phyloP scores from a whole-genome alignment of 768 basidiomycete species.

The Psilocybe cubensis region DNA sequence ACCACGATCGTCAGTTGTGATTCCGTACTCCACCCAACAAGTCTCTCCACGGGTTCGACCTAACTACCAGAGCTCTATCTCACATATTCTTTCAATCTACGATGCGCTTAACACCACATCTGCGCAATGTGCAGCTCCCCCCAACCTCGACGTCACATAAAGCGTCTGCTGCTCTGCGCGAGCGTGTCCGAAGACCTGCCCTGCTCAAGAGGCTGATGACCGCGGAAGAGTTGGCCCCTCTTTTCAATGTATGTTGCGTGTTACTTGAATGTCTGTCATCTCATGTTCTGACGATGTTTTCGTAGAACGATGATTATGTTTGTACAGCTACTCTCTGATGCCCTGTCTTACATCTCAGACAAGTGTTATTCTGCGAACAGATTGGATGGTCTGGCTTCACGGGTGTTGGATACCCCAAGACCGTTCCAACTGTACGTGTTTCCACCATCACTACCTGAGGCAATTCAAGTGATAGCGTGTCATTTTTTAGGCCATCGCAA shows the following conservation, averaged over 20 bases:
- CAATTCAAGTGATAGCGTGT: too few relatives aligned
- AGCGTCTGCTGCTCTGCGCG: too few relatives aligned
- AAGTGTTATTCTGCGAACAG: slow-evolving; percentile 25
- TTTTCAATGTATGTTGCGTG: slow-evolving; percentile 40
- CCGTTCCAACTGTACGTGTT: slow-evolving; percentile 38
- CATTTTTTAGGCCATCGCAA: slow-evolving; percentile 44
- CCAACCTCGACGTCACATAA: too few relatives aligned
- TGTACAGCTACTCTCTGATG: slow-evolving; percentile 9
- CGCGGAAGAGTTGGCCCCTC: slow-evolving; percentile 41
- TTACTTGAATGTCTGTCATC: neutral
- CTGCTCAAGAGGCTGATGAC: neutral
- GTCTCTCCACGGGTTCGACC: too few relatives aligned
- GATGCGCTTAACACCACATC: too few relatives aligned
- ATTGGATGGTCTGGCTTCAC: slow-evolving; percentile 57
- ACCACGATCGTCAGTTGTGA: too few relatives aligned
- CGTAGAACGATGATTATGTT: slow-evolving; percentile 51
- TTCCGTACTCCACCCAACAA: too few relatives aligned
- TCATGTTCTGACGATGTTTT: neutral
- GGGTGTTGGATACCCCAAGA: slow-evolving; percentile 53
- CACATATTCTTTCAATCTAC: too few relatives aligned
- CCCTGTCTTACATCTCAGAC: neutral
- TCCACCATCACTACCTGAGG: neutral
- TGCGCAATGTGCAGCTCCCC: too few relatives aligned
- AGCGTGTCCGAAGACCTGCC: too few relatives aligned
- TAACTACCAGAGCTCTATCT: too few relatives aligned